phyloP scores from a whole-genome alignment of 1,139 yeast genomes.

The Arxiozyma slooffiae region DNA sequence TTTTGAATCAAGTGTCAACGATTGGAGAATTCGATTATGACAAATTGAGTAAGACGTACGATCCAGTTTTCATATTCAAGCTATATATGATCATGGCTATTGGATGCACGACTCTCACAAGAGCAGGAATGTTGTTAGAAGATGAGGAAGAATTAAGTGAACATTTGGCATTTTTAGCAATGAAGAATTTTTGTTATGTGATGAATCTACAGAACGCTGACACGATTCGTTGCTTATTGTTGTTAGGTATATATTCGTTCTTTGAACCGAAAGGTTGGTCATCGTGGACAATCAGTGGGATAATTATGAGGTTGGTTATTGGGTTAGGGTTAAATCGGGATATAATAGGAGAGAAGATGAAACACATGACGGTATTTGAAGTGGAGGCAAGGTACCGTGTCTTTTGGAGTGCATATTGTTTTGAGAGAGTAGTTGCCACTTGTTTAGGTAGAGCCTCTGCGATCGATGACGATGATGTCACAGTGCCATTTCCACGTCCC shows the following conservation, averaged over 20 bases:
- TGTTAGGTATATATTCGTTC: conserved; percentile 39
- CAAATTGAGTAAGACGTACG: conserved; percentile 14
- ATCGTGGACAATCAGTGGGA: conserved; percentile 43
- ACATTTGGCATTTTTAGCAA: conserved; percentile 32
- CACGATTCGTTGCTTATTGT: conserved; percentile 34
- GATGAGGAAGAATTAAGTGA: conserved; percentile 31
- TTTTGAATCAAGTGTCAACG: conserved; percentile 30
- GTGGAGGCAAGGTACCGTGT: conserved; percentile 37
- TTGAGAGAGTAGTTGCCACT: conserved; percentile 38
- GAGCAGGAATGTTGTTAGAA: conserved; percentile 33
- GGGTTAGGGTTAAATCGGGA: conserved; percentile 38
- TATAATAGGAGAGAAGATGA: conserved; percentile 24
- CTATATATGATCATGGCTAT: conserved; percentile 42
- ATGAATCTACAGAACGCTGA: conserved; percentile 32
- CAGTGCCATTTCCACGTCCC: conserved; percentile 36
- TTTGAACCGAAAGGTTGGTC: conserved; percentile 38
- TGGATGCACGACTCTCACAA: conserved; percentile 40
- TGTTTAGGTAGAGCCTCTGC: conserved; percentile 39
- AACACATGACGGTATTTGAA: conserved; percentile 27
- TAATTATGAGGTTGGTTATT: conserved; percentile 35
- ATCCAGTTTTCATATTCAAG: conserved; percentile 32
- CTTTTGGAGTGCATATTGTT: conserved; percentile 44
- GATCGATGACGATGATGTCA: conserved; percentile 40
- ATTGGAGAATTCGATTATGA: conserved; percentile 28
- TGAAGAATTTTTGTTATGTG: conserved; percentile 32